Base-by-base conservation (phyloP, 192 early-diverging fungal species). In the Radiomyces spectabilis region DNA sequence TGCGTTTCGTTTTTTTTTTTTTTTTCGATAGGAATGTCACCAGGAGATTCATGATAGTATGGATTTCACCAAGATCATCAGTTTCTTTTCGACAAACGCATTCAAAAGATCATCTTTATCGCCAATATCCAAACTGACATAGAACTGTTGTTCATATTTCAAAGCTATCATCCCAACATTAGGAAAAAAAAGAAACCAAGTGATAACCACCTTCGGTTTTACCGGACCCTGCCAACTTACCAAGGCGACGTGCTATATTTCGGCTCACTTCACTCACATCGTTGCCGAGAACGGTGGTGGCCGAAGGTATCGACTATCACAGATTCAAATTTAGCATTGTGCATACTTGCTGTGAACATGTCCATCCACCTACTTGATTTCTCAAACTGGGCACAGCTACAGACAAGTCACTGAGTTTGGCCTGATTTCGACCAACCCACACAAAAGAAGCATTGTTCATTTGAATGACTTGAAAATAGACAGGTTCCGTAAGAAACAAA, bases 231-330 rank as follows among this genome's bases (percentile, higher is more conserved):
- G n/a, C n/a, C n/a, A n/a, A n/a, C n/a, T 48, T 48, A 58, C 66
- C 66, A 53, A 68, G 47, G 10, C 66, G 59, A 33, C 59, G 60
- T 25, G 59, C 49, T n/a, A 68, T 34, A n/a, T 68, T 61, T 38
- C 47, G 37, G 24, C 66, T 62, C 10, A 41, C 35, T 24, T 68
- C 66, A 27, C 50, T 50, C 5, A 68, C 38, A 12, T 57, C 60
- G 39, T 45, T 44, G 13, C 59, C 50, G 10, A 68, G 5, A 3
- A 68, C 19, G n/a, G 41, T 57, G 3, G 66, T 57, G 1, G 55
- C 59, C 18, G 66, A 38, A 3, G 59, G 54, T 9, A 22, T 10
- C 15, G 15, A 42, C 52, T 67, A 38, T 42, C 16, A 25, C 18
- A 33, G 18, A 4, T 15, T 1, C 16, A n/a, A 15, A 15, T 18